Evolutionary conservation across 768 basidiomycete genomes (phyloP), one percentile per base, ranked within the genome.

Genomic region (Pulveroboletus ravenelii): DNA sequence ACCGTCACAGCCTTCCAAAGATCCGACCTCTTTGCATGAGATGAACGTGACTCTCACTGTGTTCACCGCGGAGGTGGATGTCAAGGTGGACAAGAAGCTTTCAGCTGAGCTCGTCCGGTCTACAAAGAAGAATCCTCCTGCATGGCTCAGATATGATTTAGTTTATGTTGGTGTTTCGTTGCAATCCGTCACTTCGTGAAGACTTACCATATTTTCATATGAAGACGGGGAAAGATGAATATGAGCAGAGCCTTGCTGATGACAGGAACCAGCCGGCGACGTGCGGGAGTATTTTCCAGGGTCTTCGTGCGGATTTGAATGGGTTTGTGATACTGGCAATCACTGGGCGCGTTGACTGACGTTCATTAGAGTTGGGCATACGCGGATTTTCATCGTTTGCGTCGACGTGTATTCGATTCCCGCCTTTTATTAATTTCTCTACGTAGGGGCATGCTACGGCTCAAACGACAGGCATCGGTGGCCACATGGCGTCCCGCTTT

Each of bases 101-200:
- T 73, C 79, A 2, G 66, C 72, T 9, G 95, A 97, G 66, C 72
- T 98, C 31, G 78, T 87, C 52, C 76, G 95, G 51, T 89, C 92
- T 1, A 99, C 94, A 10, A 97, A 97, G 78, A 99, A 99, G 74
- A 85, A 89, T 48, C 88, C 91, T 0, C 95, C 95, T 0, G 71
- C 70, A 5, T 78, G 73, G 45, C 78, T 93, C 63, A 82, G 77
- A 48, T 87, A 89, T 48, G 82, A 88, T 57, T 74, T 99, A 12
- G 91, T 99, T 36, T 98, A 90, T 72, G 62, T 63, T 15, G 10
- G 58, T 41, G 5, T 32, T 43, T 31, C 5, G 2, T 20, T 41
- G 20, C 18, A 2, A 9, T 57, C 5, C 3, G 1, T 10, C 7
- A 9, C 13, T 57, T 35, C 12, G n/a, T 5, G 20, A 18, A 46